Base-by-base conservation (phyloP, 441 rosid species). In the Capsella rubella region DNA sequence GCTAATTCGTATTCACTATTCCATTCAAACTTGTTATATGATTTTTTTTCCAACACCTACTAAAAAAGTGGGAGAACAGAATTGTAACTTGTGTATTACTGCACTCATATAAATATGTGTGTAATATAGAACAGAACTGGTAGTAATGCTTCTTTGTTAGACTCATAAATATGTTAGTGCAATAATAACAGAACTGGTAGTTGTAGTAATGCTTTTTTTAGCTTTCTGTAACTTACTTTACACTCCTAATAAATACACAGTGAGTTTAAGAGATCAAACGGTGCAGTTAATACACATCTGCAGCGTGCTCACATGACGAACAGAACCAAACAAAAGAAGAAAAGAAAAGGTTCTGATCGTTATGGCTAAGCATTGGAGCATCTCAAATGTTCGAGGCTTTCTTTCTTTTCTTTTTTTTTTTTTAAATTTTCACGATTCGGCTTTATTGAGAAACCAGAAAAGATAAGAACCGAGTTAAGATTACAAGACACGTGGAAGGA, bases 241-340 rank as follows among this genome's bases (percentile, higher is more conserved):
- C 67, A 28, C 31, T 37, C 50, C 25, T 21, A 21, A 50, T 61
- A 61, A 52, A 71, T 49, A 71, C 25, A 21, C 25, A 21, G 25
- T 11, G 27, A 13, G 18, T 51, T 15, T 1, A 21, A 21, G 25
- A 51, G 13, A 51, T 52, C 43, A 63, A 61, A 5, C 6, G 75
- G 61, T 61, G 62, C 54, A 53, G 47, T 72, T 53, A 39, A 53
- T 63, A 43, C 76, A 43, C 76, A 72, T 46, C 29, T 53, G 49
- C 57, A 45, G 65, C 71, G 65, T 73, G 71, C 77, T 73, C 77
- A 73, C 77, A 64, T 64, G 77, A 55, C 51, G 59, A 65, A 64
- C 64, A 72, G 39, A 42, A 31, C 25, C 25, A 13, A 21, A 34
- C 37, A 34, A 8, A 34, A 34, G 2, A 34, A 5, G 0, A 25